Percentiles rank a stretch among this genome's conserved stretches.
These are phyloP conservation scores for Fusarium solani-melongenae DNA, from an alignment of 2,329 filamentous ascomycete species.

Conservation along the genomic window DNA sequence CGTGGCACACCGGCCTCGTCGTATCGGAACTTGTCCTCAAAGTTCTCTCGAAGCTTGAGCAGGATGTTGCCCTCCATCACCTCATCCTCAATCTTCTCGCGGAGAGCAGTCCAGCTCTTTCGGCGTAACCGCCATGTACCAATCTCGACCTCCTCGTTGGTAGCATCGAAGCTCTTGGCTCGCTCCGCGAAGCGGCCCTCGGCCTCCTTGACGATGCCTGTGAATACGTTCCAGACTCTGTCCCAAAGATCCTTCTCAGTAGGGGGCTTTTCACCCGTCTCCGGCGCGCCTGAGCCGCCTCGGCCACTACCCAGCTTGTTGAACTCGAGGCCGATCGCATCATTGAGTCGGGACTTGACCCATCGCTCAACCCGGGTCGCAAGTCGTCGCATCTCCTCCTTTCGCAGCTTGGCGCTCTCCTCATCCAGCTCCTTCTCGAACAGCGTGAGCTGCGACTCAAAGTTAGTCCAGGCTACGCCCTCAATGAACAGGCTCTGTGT, in stretches of 20 bases:
- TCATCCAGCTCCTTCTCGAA: conserved; percentile 94
- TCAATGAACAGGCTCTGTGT: conserved; percentile 80
- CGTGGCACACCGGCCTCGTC: conserved; percentile 93
- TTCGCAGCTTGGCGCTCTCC: conserved; percentile 84
- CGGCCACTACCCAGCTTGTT: conserved; percentile 93
- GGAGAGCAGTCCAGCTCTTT: conserved; percentile 93
- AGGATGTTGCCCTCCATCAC: conserved; percentile 98
- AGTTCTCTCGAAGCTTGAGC: conserved; percentile 95
- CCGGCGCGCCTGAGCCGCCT: conserved; percentile 83
- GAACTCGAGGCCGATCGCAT: conserved; percentile 92
- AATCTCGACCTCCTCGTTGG: conserved; percentile 88
- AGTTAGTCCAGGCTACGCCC: conserved; percentile 88
- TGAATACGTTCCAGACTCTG: conserved; percentile 90
- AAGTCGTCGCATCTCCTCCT: conserved; percentile 95
- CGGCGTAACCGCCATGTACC: conserved; percentile 92
- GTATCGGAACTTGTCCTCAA: conserved; percentile 99
- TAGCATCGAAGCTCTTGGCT: conserved; percentile 93
- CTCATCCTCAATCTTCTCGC: conserved; percentile 94
- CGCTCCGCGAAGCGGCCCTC: conserved; percentile 87
- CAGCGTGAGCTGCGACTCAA: conserved; percentile 79
- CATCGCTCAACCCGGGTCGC: conserved; percentile 92
- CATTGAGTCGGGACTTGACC: conserved; percentile 87
- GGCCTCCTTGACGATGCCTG: conserved; percentile 83
- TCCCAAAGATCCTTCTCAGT: conserved; percentile 94
- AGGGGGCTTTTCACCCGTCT: conserved; percentile 76